A percentile compares a stretch with the other conserved stretches of the same genome.
These are phyloP conservation scores for Malus hybrid DNA, from an alignment of 331 rosid genomes.

Conservation along the genomic window DNA sequence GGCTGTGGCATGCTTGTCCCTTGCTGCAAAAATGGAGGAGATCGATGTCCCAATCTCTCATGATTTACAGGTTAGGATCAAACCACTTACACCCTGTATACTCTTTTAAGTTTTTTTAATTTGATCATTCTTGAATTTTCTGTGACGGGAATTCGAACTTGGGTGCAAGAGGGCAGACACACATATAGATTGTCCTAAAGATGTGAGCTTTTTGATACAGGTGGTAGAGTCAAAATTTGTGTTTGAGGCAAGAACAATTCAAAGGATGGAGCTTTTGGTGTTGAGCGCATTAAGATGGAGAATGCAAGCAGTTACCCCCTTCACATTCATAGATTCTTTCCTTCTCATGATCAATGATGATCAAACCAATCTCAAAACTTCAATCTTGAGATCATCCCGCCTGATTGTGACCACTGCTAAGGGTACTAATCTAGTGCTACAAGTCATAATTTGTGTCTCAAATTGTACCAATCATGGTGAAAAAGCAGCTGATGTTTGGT, in stretches of 20 bases:
- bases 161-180: neutral
- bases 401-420: slow-evolving; percentile 42
- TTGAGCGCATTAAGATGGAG: slow-evolving; percentile 86
- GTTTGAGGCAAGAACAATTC: slow-evolving; percentile 80
- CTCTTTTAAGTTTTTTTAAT: neutral
- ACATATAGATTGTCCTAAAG: neutral
- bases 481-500: slow-evolving; percentile 10
- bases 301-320: slow-evolving; percentile 89
- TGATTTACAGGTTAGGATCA: slow-evolving; percentile 69
- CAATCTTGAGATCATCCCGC: slow-evolving; percentile 41
- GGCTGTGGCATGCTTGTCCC: slow-evolving; percentile 82
- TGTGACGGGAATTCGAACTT: neutral
- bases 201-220: slow-evolving; percentile 26
- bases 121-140: neutral
- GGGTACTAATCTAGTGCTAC: slow-evolving; percentile 31
- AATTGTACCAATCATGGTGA: slow-evolving; percentile 11
- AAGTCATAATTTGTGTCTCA: slow-evolving; percentile 1
- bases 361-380: slow-evolving; percentile 31
- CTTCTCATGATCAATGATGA: slow-evolving; percentile 57
- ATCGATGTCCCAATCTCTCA: slow-evolving; percentile 54
- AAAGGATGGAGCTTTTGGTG: slow-evolving; percentile 93
- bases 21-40: slow-evolving; percentile 92
- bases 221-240: slow-evolving; percentile 67
- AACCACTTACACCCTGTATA: neutral
- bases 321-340: slow-evolving; percentile 70